Conservation (phyloP, 2,329 filamentous ascomycete genomes). For the Ophiostoma quercus region DNA sequence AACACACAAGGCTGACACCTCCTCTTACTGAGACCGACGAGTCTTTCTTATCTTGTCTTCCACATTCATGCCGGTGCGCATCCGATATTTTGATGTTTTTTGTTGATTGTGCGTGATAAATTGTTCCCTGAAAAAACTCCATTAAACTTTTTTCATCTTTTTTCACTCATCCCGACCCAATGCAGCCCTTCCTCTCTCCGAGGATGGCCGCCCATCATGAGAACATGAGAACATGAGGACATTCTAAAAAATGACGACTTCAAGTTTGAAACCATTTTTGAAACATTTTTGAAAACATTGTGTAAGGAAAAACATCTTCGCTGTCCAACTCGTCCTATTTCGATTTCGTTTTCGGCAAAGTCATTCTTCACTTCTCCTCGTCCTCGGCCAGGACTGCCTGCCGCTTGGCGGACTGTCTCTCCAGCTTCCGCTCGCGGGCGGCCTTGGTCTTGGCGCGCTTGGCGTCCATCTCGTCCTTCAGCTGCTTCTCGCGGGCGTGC, state of each 20-base stretch:
- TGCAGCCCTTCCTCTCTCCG: not conserved
- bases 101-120: slow-evolving; percentile 16
- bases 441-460: slow-evolving; percentile 99
- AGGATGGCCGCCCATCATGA: slow-evolving; percentile 14
- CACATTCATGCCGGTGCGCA: not conserved
- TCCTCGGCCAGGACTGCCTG: slow-evolving; percentile 73
- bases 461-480: slow-evolving; percentile 99
- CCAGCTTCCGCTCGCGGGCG: slow-evolving; percentile 94
- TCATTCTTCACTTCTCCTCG: slow-evolving; percentile 42
- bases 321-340: slow-evolving; percentile 12
- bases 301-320: slow-evolving; percentile 11
- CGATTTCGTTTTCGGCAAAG: not conserved
- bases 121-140: slow-evolving; percentile 24
- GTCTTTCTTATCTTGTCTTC: not conserved
- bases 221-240: not conserved
- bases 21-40: not conserved
- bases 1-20: not conserved
- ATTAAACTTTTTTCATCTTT: slow-evolving; percentile 20
- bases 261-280: no score
- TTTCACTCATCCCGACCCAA: slow-evolving; percentile 17
- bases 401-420: slow-evolving; percentile 88
- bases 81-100: not conserved
- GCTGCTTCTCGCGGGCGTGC: slow-evolving; percentile 89
- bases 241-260: not conserved
- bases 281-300: slow-evolving; percentile 2